These are phyloP conservation scores for Globisporangium polare DNA, from an alignment of 352 stramenopile genomes.

Conservation along the genomic window DNA sequence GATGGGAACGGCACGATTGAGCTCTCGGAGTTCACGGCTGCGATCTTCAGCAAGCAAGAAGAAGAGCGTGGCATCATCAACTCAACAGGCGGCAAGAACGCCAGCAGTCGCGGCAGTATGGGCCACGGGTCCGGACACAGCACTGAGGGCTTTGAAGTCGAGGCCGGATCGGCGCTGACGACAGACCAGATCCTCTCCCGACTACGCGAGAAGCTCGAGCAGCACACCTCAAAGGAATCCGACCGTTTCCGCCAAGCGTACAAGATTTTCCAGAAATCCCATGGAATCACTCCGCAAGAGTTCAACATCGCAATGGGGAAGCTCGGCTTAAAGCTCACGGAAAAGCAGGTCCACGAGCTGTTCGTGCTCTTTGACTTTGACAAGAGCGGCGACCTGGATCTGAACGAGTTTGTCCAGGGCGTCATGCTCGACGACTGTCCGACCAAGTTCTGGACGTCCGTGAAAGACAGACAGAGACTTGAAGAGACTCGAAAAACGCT, in stretches of 20 bases:
- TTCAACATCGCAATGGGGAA: constrained; percentile 51
- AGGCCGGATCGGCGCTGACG: constrained; percentile 37
- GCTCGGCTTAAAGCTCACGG: constrained; percentile 49
- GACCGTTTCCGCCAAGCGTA: constrained; percentile 76
- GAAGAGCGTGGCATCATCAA: constrained; percentile 18
- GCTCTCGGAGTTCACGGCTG: constrained; percentile 55
- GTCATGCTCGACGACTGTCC: constrained; percentile 71
- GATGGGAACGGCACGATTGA: constrained; percentile 62
- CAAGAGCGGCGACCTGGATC: constrained; percentile 66
- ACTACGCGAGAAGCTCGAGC: constrained; percentile 59
- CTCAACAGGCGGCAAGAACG: background rate
- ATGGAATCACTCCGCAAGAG: constrained; percentile 48
- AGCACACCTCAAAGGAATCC: constrained; percentile 61
- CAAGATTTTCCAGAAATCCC: constrained; percentile 63
- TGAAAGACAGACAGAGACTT: constrained; percentile 51
- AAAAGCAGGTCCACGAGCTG: constrained; percentile 47
- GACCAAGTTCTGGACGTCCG: constrained; percentile 44
- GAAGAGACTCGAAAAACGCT: constrained; percentile 41
- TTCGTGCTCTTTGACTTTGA: constrained; percentile 78
- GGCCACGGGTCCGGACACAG: background rate
- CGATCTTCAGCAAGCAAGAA: constrained; percentile 48
- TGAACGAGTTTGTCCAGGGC: constrained; percentile 81
- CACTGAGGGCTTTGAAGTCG: constrained; percentile 17
- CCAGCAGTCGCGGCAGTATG: background rate
- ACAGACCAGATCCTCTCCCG: constrained; percentile 55